These are phyloP conservation scores for Lotus japonicus DNA, from an alignment of 306 rosid species.

Conservation along the genomic window DNA sequence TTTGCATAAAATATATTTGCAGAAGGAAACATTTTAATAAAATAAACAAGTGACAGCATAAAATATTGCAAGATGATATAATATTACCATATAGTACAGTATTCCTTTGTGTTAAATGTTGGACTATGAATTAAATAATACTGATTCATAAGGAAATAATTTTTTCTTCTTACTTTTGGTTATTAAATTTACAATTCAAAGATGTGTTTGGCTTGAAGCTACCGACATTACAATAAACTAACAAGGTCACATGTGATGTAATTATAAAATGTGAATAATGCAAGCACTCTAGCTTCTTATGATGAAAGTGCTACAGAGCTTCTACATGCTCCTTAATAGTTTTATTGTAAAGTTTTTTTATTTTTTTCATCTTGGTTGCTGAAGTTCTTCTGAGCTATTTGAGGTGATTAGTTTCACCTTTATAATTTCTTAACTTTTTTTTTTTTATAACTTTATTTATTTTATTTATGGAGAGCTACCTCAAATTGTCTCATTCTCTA, in stretches of 20 bases:
- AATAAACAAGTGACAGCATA: constrained; percentile 13
- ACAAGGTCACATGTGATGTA: constrained; percentile 24
- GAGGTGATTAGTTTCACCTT: constrained; percentile 5
- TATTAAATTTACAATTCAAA: constrained; percentile 19
- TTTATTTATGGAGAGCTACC: not conserved
- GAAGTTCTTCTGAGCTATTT: constrained; percentile 18
- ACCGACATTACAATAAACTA: constrained; percentile 30
- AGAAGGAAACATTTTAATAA: constrained; percentile 9
- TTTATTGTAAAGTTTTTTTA: not conserved
- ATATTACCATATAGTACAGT: not conserved
- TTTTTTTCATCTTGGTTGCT: not conserved
- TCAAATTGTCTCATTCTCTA: no score
- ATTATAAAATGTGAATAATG: constrained; percentile 15
- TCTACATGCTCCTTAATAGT: not conserved
- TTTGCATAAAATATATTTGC: constrained; percentile 20
- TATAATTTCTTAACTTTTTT: not conserved
- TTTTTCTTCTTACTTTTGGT: not conserved
- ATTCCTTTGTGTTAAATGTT: not conserved
- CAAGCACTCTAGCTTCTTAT: constrained; percentile 19
- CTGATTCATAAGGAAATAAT: constrained; percentile 1
- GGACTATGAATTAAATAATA: constrained; percentile 24
- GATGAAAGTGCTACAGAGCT: constrained; percentile 9
- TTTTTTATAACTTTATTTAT: no score
- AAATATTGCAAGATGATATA: constrained; percentile 11
- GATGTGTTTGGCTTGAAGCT: constrained; percentile 17